Evolutionary conservation across 1,284 basidiomycete species (phyloP), one percentile per base, ranked within the genome.

Genomic region (Vanrija sp.): DNA sequence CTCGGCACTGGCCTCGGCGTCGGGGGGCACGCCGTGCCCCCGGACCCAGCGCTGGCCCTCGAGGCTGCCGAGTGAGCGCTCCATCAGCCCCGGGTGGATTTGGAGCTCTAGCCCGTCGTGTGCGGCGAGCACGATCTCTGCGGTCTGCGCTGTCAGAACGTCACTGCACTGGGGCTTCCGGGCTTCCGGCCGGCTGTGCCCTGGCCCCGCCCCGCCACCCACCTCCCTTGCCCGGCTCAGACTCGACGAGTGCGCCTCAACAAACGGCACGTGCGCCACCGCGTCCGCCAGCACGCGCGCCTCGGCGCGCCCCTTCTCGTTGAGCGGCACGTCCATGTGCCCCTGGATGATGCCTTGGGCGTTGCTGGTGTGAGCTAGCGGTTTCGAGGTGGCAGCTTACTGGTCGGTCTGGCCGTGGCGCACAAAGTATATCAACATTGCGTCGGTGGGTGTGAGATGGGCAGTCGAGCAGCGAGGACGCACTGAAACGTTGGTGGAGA

Each of bases 361-460:
- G 45, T 76, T 76, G 54, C 73, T 76, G 49, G 0, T 22, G 22
- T 18, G 27, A 51, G n/a, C 36, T 20, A n/a, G 15, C 12, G n/a
- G n/a, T n/a, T n/a, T 20, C 19, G 9, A 15, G 35, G 4, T 3
- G 9, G 8, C 15, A 8, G 57, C 68, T 56, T 48, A 74, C 73
- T 70, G 58, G 39, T 72, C 71, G 0, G 73, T 75, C 49, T 74
- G 72, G 12, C 72, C 73, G 53, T 75, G 73, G 7, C 73, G 60
- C 19, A 57, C 59, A 49, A 72, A 61, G 43, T 68, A 64, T 39
- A 73, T 54, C 18, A 68, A 50, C 67, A 71, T 73, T 20, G 41
- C 48, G 41, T 49, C 39, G 37, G 31, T 14, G 31, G 9, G 31
- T 31, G 12, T 31, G 31, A 14, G 31, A 25, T n/a, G n/a, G 31